Evolutionary conservation across 306 rosid species (phyloP).

Genomic region (Herpetospermum pedunculosum): DNA sequence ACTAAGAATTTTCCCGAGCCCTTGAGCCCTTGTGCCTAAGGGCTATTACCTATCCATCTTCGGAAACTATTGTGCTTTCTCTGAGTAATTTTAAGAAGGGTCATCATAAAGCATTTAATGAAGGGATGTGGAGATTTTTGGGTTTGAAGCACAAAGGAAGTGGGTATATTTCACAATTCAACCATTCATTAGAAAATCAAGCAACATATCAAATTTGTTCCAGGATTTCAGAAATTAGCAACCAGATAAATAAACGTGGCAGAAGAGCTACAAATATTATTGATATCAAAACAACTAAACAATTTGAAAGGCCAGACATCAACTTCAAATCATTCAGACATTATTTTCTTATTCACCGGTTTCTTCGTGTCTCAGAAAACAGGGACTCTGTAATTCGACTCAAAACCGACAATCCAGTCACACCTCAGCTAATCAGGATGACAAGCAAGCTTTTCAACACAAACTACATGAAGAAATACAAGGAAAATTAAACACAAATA

Average conservation of each 20-base stretch:
- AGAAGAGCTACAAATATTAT: background rate
- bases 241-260: background rate
- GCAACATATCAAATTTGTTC: background rate
- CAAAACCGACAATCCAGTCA: background rate
- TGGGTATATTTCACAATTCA: background rate
- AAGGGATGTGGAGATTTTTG: background rate
- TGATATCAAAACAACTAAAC: background rate
- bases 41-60: background rate
- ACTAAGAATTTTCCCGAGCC: background rate
- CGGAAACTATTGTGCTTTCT: background rate
- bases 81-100: background rate
- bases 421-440: background rate
- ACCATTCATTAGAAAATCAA: background rate
- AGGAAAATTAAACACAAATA: background rate
- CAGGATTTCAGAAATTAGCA: background rate
- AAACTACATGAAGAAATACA: background rate
- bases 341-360: constrained; percentile 4
- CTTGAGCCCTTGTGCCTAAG: background rate
- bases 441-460: constrained; percentile 1
- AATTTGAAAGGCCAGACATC: constrained; percentile 6
- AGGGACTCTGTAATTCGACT: background rate
- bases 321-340: background rate
- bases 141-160: background rate
- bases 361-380: background rate
- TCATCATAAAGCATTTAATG: background rate